A percentile compares a stretch with the other conserved stretches of the same genome.
phyloP scores from a whole-genome alignment of 495 filamentous ascomycete species.

The Baudoinia panamericana region DNA sequence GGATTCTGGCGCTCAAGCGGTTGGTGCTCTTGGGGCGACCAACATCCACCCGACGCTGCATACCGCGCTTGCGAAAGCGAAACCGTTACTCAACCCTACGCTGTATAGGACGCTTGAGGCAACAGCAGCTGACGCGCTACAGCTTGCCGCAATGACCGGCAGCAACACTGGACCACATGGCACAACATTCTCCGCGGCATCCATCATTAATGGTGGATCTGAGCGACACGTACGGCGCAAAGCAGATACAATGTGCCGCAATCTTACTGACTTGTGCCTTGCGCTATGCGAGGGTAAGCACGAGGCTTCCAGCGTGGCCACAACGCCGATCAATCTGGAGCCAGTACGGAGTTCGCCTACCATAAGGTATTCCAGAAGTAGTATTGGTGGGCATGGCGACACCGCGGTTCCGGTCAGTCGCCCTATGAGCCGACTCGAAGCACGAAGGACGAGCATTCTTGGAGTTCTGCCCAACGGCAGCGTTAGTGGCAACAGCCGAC shows the following conservation, averaged over 20 bases:
- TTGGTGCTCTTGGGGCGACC: slow-evolving; percentile 23
- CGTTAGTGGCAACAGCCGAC: slow-evolving; percentile 25
- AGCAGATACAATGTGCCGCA: slow-evolving; percentile 83
- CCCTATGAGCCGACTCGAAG: slow-evolving; percentile 57
- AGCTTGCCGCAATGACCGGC: slow-evolving; percentile 61
- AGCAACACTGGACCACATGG: slow-evolving; percentile 40
- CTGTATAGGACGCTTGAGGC: slow-evolving; percentile 71
- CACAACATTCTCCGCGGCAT: slow-evolving; percentile 50
- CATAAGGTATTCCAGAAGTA: slow-evolving; percentile 15
- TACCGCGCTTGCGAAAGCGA: slow-evolving; percentile 65
- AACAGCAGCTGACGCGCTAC: slow-evolving; percentile 67
- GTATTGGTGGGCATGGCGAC: slow-evolving; percentile 13
- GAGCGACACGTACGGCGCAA: slow-evolving; percentile 80
- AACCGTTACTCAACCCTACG: slow-evolving; percentile 48
- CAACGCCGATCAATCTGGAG: slow-evolving; percentile 27
- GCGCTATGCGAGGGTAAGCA: slow-evolving; percentile 53
- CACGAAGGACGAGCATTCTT: slow-evolving; percentile 52
- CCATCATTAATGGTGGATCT: slow-evolving; percentile 44
- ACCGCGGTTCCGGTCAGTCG: slow-evolving; percentile 31
- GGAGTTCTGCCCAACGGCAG: slow-evolving; percentile 28
- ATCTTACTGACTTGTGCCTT: slow-evolving; percentile 82
- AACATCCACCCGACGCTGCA: slow-evolving; percentile 67
- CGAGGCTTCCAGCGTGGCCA: slow-evolving; percentile 21
- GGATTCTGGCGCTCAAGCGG: neutral
- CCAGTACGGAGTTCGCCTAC: slow-evolving; percentile 25